Evolutionary conservation across 805 yeast species (phyloP), one percentile per base, ranked within the genome.

Genomic region (Blastobotrys americana): DNA sequence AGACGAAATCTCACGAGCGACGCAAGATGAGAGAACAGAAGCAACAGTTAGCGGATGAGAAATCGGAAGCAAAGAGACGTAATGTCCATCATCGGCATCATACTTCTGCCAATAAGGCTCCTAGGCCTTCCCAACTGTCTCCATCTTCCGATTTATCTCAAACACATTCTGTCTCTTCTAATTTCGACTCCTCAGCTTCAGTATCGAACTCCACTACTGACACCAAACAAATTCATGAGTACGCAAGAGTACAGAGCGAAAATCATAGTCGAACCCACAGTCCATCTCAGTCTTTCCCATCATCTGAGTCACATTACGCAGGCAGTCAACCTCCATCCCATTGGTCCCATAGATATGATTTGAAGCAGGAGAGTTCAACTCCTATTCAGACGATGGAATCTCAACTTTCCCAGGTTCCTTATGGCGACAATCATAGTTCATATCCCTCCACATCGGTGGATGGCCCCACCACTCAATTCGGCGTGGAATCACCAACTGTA

Each of bases 1-100:
- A 44, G 1, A 52, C 55, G 3, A 56, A 56, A 39, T 41, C 57
- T 10, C 59, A 55, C 37, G 56, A 52, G 37, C 53, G 49, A 42
- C 45, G 56, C 10, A 50, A 43, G 43, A 46, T 46, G 39, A 43
- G 53, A 13, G 55, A 51, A 34, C 49, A 48, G 16, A 39, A 40
- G 43, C 44, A 44, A 41, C 48, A 34, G 16, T 22, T 25, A 8
- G 31, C 31, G 8, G 31, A 25, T 8, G 31, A 25, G 13, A 8
- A 13, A 8, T 8, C 8, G 31, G 31, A 8, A 13, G 31, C 31
- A 8, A 25, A 25, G 13, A 25, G 13, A 25, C 31, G 31, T 8
- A 25, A 25, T 13, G 10, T 8, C 10, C 13, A 8, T 25, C 31
- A 25, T 25, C 10, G 13, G 10, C 31, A 25, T 13, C 31, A 13